Base-by-base conservation (phyloP, 331 rosid genomes). In the Quercus lobata region DNA sequence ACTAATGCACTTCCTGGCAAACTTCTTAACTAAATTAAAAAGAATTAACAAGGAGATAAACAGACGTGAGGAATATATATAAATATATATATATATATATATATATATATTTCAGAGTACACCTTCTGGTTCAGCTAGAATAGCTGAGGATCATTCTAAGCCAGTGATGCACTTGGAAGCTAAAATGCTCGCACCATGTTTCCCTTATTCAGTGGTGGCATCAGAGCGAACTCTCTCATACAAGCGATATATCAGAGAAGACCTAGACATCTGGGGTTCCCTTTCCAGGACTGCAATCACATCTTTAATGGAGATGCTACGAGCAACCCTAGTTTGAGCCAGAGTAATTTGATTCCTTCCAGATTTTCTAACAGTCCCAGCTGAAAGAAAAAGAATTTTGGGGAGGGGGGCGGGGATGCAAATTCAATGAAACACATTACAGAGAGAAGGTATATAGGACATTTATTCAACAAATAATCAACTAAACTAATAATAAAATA, bases 211-310 rank as follows among this genome's bases (percentile, higher is more conserved):
- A 3, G 72, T 62, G 1, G 81, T 72, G 30, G 82, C 46, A 63
- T 86, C 89, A 3, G 92, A 83, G 83, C 71, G 91, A 74, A 73
- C 79, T 84, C 76, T 91, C 78, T 92, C 94, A 32, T 86, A 88
- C 85, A 91, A 80, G 77, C 90, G 87, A 84, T 92, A 86, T 24
- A 92, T 46, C 27, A 86, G 86, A 37, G 92, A 79, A 56, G 97
- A 90, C 80, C 85, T 86, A 15, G 92, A 87, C 97, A 94, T 92
- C 81, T 88, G 97, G 52, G 97, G 95, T 75, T 94, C 97, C 85
- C 93, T 94, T 87, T 87, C 94, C 69, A 94, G 87, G 57, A 84
- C 97, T 34, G 92, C 91, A 81, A 91, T 89, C 65, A 92, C 92
- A 81, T 94, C 97, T 87, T 87, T 92, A 25, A 90, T 84, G 62